Conservation (phyloP, 352 stramenopile genomes). For the Pythium aphanidermatum region DNA sequence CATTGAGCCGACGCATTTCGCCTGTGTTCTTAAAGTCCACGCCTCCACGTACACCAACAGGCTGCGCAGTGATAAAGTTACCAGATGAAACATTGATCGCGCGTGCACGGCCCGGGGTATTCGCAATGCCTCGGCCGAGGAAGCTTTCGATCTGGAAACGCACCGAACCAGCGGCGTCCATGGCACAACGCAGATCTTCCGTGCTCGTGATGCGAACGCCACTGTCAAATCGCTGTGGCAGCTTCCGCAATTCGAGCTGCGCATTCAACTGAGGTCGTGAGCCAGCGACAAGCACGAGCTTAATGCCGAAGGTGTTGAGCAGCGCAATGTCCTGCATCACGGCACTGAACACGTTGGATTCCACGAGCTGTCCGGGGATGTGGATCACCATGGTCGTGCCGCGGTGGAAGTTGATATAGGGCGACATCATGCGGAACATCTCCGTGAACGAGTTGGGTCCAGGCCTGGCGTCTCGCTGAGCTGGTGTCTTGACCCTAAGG, state of each 20-base stretch:
- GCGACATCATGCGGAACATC: slow-evolving; percentile 95
- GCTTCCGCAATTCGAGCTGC: slow-evolving; percentile 71
- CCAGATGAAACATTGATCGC: slow-evolving; percentile 93
- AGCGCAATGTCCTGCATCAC: slow-evolving; percentile 96
- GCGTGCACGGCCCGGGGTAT: slow-evolving; percentile 56
- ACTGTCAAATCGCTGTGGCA: slow-evolving; percentile 71
- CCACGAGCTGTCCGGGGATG: slow-evolving; percentile 92
- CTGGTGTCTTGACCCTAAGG: slow-evolving; percentile 49
- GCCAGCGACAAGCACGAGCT: slow-evolving; percentile 93
- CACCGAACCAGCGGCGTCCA: slow-evolving; percentile 91
- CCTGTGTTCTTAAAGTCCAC: slow-evolving; percentile 90
- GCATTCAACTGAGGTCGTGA: slow-evolving; percentile 93
- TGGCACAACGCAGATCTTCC: slow-evolving; percentile 90
- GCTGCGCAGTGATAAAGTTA: slow-evolving; percentile 96
- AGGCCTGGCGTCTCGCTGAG: slow-evolving; percentile 16
- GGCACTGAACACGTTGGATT: slow-evolving; percentile 86
- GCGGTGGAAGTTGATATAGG: slow-evolving; percentile 97
- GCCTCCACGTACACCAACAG: slow-evolving; percentile 78
- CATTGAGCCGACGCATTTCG: slow-evolving; percentile 93
- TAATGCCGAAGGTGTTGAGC: slow-evolving; percentile 94
- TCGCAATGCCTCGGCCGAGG: slow-evolving; percentile 79
- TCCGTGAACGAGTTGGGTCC: slow-evolving; percentile 69
- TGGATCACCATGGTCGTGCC: slow-evolving; percentile 95
- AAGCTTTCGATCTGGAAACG: slow-evolving; percentile 88
- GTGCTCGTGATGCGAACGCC: slow-evolving; percentile 89